Evolutionary conservation across 257 asterid species (phyloP), one percentile per base, ranked within the genome.

Genomic region (Solanum chilense): DNA sequence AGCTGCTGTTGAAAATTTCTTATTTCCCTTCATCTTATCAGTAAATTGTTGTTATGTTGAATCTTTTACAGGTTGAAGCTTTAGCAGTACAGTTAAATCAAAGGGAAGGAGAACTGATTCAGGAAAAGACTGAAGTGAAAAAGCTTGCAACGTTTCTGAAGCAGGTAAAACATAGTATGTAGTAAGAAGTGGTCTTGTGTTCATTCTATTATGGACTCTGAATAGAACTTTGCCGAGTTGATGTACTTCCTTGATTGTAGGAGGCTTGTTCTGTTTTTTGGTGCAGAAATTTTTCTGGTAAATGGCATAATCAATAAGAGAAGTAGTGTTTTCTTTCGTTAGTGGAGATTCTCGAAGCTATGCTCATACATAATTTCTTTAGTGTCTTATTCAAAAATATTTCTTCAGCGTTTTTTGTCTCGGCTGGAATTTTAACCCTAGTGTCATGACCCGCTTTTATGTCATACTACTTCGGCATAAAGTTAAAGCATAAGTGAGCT

Each of bases 71-170:
- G 98, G 98, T 94, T 88, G 98, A 95, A 92, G 98, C 99, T 87
- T 91, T 96, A 85, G 98, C 98, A 9, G 94, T 93, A 87, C 98
- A 95, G 83, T 90, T 96, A 89, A 94, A 95, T 75, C 94, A 92
- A 88, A 95, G 98, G 91, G 98, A 96, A 93, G 99, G 98, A 86
- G 98, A 95, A 87, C 93, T 96, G 70, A 93, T 93, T 89, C 97
- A 95, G 88, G 99, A 96, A 92, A 96, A 95, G 89, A 93, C 94
- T 27, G 98, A 96, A 96, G 98, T 95, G 77, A 95, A 95, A 92
- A 96, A 89, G 92, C 98, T 96, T 88, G 98, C 98, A 52, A 90
- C 91, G 87, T 96, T 96, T 91, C 86, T 95, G 90, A 92, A 94
- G 93, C 99, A 94, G 99, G 98, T 96, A 90, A 81, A 89, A 39